Evolutionary conservation across 2,329 filamentous ascomycete species (phyloP).

Genomic region (Fusarium protoensiforme): DNA sequence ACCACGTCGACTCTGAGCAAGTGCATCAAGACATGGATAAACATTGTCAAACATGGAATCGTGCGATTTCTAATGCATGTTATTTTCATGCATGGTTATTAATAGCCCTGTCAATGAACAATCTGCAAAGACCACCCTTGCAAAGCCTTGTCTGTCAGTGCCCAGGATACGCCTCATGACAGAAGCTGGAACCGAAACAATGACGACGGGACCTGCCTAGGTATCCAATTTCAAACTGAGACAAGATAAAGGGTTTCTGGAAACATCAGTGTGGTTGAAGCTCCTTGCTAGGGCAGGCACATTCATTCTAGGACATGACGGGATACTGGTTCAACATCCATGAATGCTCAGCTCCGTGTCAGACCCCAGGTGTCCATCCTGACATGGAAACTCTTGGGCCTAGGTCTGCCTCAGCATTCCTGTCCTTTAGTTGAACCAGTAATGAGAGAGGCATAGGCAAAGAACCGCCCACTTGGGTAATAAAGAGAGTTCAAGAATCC

Average conservation of each 20-base stretch:
- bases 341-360: neutral
- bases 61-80: neutral
- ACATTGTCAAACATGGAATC: neutral
- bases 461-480: neutral
- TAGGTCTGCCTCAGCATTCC: neutral
- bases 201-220: neutral
- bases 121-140: neutral
- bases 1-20: neutral
- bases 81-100: neutral
- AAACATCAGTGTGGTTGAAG: neutral
- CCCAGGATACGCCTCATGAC: neutral
- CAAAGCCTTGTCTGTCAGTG: neutral
- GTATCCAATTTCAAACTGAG: neutral
- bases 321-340: neutral
- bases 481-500: neutral
- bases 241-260: neutral
- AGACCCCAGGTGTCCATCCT: neutral
- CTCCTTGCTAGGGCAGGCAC: neutral
- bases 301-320: neutral
- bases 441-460: neutral
- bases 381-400: neutral
- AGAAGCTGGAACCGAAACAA: neutral
- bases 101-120: neutral
- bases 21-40: neutral
- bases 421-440: neutral